phyloP scores from a whole-genome alignment of 2,329 filamentous ascomycete species.

The Sclerotinia glacialis region DNA sequence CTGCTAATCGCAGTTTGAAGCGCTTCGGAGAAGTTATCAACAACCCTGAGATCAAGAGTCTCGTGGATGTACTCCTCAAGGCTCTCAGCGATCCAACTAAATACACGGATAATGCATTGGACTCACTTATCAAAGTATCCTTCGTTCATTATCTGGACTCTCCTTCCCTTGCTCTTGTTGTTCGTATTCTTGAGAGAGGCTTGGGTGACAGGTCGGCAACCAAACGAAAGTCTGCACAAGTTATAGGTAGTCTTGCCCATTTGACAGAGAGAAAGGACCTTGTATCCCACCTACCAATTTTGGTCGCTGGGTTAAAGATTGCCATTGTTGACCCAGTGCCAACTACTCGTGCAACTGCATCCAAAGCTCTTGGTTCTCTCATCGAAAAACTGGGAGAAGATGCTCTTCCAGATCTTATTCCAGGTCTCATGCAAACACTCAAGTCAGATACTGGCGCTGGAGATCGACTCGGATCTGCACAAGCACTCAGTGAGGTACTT shows the following conservation, averaged over 20 bases:
- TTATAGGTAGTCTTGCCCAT: constrained; percentile 96
- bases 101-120: constrained; percentile 91
- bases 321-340: constrained; percentile 95
- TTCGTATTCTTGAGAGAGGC: constrained; percentile 91
- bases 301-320: constrained; percentile 83
- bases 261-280: constrained; percentile 95
- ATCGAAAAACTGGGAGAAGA: constrained; percentile 98
- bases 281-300: constrained; percentile 81
- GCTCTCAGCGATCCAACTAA: constrained; percentile 96
- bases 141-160: constrained; percentile 99
- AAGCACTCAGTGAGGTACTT: constrained; percentile 93
- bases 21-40: constrained; percentile 97
- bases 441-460: constrained; percentile 96
- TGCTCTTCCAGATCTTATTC: constrained; percentile 92
- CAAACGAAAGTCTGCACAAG: constrained; percentile 93
- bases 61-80: constrained; percentile 89
- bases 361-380: constrained; percentile 91
- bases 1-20: constrained; percentile 93
- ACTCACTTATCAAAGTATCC: constrained; percentile 94
- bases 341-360: constrained; percentile 91
- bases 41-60: constrained; percentile 92
- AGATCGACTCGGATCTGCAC: constrained; percentile 91
- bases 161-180: constrained; percentile 89
- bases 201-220: constrained; percentile 88
- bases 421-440: constrained; percentile 94